Evolutionary conservation across 1,139 yeast genomes (phyloP).

Genomic region (Sugiyamaella sp.): DNA sequence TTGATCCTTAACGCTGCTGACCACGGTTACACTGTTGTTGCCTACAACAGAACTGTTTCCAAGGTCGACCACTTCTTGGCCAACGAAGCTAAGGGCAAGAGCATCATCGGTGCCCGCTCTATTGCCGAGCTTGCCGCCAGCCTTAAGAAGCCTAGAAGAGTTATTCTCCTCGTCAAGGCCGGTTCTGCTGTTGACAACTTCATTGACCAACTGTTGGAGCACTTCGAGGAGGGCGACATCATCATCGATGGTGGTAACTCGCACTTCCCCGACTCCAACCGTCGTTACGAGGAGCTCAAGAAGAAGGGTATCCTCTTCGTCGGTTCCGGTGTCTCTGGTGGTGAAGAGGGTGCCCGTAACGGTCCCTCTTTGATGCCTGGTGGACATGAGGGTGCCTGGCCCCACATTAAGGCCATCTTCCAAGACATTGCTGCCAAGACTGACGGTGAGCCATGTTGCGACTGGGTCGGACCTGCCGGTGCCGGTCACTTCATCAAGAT

Average conservation of each 20-base stretch:
- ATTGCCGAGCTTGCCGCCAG: conserved; percentile 83
- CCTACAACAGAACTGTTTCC: conserved; percentile 95
- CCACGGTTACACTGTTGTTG: conserved; percentile 93
- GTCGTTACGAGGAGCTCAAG: conserved; percentile 90
- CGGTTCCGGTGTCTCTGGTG: conserved; percentile 99
- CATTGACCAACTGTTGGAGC: conserved; percentile 84
- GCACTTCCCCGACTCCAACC: conserved; percentile 97
- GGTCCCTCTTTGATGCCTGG: conserved; percentile 99
- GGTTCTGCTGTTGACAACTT: conserved; percentile 94
- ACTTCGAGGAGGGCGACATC: conserved; percentile 95
- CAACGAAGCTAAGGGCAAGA: conserved; percentile 93
- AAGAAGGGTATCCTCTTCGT: conserved; percentile 88
- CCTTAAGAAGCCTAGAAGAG: conserved; percentile 96
- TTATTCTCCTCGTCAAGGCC: conserved; percentile 93
- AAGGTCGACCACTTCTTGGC: conserved; percentile 93
- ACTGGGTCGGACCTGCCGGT: conserved; percentile 99
- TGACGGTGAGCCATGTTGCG: conserved; percentile 99
- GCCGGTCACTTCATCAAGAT: conserved; percentile 99
- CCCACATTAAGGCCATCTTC: conserved; percentile 94
- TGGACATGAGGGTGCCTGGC: conserved; percentile 98
- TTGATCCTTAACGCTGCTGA: conserved; percentile 97
- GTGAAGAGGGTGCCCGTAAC: conserved; percentile 99
- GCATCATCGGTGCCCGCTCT: conserved; percentile 94
- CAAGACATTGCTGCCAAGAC: conserved; percentile 95
- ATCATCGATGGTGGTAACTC: conserved; percentile 99